Evolutionary conservation across 106 monocot genomes (phyloP), one percentile per base, ranked within the genome.

Genomic region (Cymbidium sinense): DNA sequence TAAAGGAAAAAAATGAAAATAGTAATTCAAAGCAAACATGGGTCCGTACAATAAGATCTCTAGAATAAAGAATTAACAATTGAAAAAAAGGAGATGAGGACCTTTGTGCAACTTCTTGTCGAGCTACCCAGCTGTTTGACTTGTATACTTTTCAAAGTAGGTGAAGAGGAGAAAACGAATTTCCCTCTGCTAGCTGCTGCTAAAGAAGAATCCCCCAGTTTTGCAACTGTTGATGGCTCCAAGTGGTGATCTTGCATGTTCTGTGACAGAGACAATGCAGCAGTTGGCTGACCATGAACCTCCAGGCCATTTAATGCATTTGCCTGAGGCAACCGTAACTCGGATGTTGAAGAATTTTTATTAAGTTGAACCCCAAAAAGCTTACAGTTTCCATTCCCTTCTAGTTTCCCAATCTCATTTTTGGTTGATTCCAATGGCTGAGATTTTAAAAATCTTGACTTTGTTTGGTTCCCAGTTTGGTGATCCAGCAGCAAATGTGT

Each of bases 71-170:
- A 5, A 21, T 58, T 23, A 58, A 58, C 58, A 58, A 58, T 23
- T 4, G 11, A 21, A 23, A 0, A n/a, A 65, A 12, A 13, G 25
- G 20, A 20, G 7, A 12, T 2, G 11, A 20, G 7, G 31, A 76
- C 76, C 76, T 76, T 76, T 20, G 76, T 76, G 52, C 76, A 76
- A 50, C 76, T 76, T 51, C 76, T 76, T 76, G 76, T 25, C 27
- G 15, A 52, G 25, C 30, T 33, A 7, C 28, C 47, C 15, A 34
- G 76, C 27, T 11, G 54, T 29, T 55, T 50, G 33, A 43, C 34
- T 10, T 52, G 52, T 20, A 51, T 12, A 51, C 47, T 31, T 55
- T 76, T 76, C 44, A 43, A 55, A 20, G 30, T 31, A n/a, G 3
- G 43, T 47, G 18, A 34, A 31, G 44, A 34, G 65, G 65, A 30